Evolutionary conservation across 2,329 filamentous ascomycete species (phyloP).

Genomic region (Whalleya microplaca): DNA sequence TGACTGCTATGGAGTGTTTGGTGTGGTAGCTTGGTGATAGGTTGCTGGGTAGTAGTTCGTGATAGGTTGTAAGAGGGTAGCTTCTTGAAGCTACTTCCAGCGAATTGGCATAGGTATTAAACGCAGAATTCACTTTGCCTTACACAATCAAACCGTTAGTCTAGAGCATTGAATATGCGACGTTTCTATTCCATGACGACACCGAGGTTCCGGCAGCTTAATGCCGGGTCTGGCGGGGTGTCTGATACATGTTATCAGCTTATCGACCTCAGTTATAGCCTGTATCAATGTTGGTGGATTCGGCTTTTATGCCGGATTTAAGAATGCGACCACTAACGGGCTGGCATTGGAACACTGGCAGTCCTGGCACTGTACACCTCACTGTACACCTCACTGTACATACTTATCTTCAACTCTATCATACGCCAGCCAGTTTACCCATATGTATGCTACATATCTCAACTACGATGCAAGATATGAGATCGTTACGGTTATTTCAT

Average conservation of each 20-base stretch:
- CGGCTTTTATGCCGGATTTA: constrained; percentile 26
- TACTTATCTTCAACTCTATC: too few relatives aligned
- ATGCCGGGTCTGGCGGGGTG: constrained; percentile 11
- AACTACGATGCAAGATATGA: too few relatives aligned
- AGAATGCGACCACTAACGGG: not conserved
- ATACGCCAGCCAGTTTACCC: too few relatives aligned
- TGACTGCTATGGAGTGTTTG: not conserved
- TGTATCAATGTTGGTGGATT: not conserved
- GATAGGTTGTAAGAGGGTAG: not conserved
- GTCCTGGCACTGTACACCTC: too few relatives aligned
- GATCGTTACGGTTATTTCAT: too few relatives aligned
- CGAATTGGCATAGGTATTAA: not conserved
- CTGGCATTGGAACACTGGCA: too few relatives aligned
- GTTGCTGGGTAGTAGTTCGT: not conserved
- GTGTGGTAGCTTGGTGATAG: not conserved
- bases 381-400: too few relatives aligned
- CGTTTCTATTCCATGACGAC: constrained; percentile 25
- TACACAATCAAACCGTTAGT: too few relatives aligned
- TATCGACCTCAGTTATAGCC: not conserved
- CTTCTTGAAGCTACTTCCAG: not conserved
- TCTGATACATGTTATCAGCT: constrained; percentile 13
- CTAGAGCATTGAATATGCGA: not conserved
- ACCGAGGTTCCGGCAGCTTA: constrained; percentile 20
- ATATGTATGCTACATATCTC: too few relatives aligned
- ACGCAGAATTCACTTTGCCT: too few relatives aligned